Base-by-base conservation (phyloP, 2,329 filamentous ascomycete species). In the Neurospora crassa region DNA sequence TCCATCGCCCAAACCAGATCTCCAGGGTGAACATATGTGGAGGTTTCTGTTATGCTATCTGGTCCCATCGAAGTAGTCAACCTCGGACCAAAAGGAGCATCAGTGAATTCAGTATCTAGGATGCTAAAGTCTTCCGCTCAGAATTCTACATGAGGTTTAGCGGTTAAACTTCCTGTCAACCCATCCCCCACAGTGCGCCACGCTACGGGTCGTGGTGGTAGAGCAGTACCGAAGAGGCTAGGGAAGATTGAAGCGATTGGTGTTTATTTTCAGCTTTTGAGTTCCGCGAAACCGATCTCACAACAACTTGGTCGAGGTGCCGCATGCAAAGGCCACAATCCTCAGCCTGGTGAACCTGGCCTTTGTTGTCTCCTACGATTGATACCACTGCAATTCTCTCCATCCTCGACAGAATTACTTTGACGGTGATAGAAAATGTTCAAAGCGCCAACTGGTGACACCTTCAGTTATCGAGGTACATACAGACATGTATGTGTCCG, bases 361-460 rank as follows among this genome's bases (percentile, higher is more conserved):
- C 42, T 34, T 45, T 24, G 69, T 18, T 40, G 24, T 53, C 20
- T 6, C 40, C 16, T 24, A 59, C n/a, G 40, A 20, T 24, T 43
- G 45, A 53, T 41, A 14, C 37, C 40, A 40, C 37, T 70, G 37
- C n/a, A 41, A 10, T 59, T 16, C 16, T 40, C 11, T 20, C 18
- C 40, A 16, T 45, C 12, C 42, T 18, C 68, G 20, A 37, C 5
- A 20, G 16, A 8, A 34, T 70, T 70, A 16, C 42, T n/a, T 20
- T 53, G 45, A 53, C 18, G 37, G 53, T 42, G 45, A 41, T 40
- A 53, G n/a, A 45, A 68, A 69, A 72, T 72, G 74, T 71, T 73
- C 74, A 68, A 70, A 42, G 73, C 70, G 73, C 76, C 72, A 75
- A 45, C 67, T 68, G 40, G 59, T 67, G 53, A n/a, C 72, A 67